phyloP scores from a whole-genome alignment of 2,329 filamentous ascomycete genomes.

The Sporothrix dimorphospora region DNA sequence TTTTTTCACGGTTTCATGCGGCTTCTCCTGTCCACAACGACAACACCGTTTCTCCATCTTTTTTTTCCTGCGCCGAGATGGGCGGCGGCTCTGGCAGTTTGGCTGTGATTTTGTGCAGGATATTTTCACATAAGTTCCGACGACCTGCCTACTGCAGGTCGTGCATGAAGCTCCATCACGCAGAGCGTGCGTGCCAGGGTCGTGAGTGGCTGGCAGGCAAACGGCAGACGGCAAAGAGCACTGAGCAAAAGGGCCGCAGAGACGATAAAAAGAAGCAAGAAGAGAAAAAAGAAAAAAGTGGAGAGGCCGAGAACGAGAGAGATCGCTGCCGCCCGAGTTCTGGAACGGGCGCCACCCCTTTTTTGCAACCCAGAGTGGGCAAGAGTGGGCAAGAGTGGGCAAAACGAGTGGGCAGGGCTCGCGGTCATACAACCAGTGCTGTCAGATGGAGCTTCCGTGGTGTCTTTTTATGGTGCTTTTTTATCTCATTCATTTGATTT shows the following conservation, averaged over 20 bases:
- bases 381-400: conserved; percentile 2
- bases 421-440: conserved; percentile 8
- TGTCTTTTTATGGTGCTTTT: background rate
- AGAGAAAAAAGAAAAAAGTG: conserved; percentile 4
- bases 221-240: background rate
- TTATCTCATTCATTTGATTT: background rate
- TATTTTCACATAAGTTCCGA: conserved; percentile 1
- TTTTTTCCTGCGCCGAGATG: background rate
- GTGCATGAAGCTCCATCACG: conserved; percentile 28
- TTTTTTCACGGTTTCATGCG: conserved; percentile 2
- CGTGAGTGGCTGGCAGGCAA: conserved; percentile 26
- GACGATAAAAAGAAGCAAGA: conserved; percentile 1
- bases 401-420: conserved; percentile 20
- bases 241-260: background rate
- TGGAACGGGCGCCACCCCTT: conserved; percentile 13
- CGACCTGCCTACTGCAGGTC: conserved; percentile 26
- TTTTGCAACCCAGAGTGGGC: conserved; percentile 8
- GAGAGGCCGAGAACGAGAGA: background rate
- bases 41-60: background rate
- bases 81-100: background rate
- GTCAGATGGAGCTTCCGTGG: background rate
- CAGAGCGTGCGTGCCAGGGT: conserved; percentile 20
- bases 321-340: conserved; percentile 13
- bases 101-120: conserved; percentile 27
- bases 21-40: background rate